Evolutionary conservation across 2,329 filamentous ascomycete genomes (phyloP).

Genomic region (Tolypocladium album): DNA sequence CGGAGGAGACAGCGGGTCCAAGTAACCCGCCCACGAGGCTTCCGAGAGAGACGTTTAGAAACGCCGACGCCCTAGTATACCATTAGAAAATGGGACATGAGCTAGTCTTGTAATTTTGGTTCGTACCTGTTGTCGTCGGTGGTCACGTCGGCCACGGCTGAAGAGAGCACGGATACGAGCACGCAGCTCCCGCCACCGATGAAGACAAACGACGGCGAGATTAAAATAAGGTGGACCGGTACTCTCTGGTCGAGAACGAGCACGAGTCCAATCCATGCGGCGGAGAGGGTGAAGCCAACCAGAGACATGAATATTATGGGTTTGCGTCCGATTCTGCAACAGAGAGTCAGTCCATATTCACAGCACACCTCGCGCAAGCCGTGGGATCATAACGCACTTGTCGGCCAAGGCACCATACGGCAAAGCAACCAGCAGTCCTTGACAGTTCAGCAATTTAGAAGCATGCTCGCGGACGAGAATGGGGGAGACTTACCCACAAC

Average conservation of each 20-base stretch:
- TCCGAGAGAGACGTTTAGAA: conserved; percentile 3
- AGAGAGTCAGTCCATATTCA: background rate
- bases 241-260: conserved; percentile 1
- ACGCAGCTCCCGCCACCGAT: conserved; percentile 10
- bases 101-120: background rate
- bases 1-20: conserved; percentile 3
- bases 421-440: conserved; percentile 1
- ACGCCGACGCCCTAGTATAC: background rate
- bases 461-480: background rate
- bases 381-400: background rate
- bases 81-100: background rate
- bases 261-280: background rate
- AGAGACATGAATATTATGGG: conserved; percentile 1
- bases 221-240: conserved; percentile 1
- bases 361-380: background rate
- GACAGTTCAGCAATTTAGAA: background rate
- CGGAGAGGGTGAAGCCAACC: conserved; percentile 1
- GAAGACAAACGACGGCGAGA: conserved; percentile 6
- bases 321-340: conserved; percentile 3
- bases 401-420: conserved; percentile 4
- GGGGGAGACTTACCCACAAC: conserved; percentile 1
- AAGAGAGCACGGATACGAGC: conserved; percentile 8
- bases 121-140: background rate
- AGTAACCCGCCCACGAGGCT: conserved; percentile 2
- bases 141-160: conserved; percentile 9